Evolutionary conservation across 2,329 filamentous ascomycete genomes (phyloP), one percentile per base, ranked within the genome.

Genomic region (Chrysosporium keratinophilum): DNA sequence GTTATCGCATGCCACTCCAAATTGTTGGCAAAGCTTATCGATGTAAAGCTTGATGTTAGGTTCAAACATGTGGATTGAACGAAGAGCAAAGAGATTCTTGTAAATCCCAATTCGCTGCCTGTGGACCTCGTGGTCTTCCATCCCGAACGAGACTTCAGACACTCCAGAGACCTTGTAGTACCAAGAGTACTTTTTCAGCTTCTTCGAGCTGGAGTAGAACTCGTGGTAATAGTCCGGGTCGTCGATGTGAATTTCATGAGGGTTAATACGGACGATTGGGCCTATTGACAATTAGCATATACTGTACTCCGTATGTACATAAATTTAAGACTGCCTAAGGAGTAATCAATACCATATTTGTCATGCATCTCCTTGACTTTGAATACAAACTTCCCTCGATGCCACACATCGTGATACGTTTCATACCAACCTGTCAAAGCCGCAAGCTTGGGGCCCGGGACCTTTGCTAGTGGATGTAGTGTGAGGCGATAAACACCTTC

Each of bases 351-450:
- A 57, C 65, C 65, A 50, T 68, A 64, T 57, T 61, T 60, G 44
- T 63, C 50, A 52, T 66, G 62, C 59, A 65, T 63, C 19, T 57
- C 55, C 33, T 64, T 57, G 34, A 64, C 64, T 34, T 62, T 56
- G 48, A 60, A 63, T 2, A 63, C 56, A 46, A 64, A 65, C 14
- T 57, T 54, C 10, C 61, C 60, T 39, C 59, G 50, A 33, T 48
- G 51, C 14, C 58, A 49, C 9, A 57, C 55, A n/a, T 63, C 61
- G 20, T 59, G 61, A 48, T 63, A 63, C 35, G 57, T 57, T 40
- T 62, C 61, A 44, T 62, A 56, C 61, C 58, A 61, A 34, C 50
- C 43, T 28, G 55, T 61, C 15, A 56, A 33, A 20, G 58, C 59
- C 1, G 60, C 59, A 33, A 55, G 54, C 34, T 58, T 59, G n/a